These are phyloP conservation scores for Fusarium duplospermum DNA, from an alignment of 2,329 filamentous ascomycete species.

Conservation along the genomic window DNA sequence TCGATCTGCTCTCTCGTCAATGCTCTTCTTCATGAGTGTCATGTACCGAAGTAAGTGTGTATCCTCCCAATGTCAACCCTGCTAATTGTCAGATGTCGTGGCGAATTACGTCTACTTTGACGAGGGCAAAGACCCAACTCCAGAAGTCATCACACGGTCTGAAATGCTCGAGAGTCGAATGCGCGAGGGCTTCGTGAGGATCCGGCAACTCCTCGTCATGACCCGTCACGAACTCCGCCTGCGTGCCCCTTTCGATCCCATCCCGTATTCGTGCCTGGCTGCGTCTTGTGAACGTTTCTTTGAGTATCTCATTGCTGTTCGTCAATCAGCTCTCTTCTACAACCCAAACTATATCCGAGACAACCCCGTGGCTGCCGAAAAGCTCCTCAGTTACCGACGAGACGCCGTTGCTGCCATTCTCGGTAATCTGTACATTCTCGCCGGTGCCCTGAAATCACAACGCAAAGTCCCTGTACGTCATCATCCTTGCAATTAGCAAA, in stretches of 20 bases:
- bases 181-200: conserved; percentile 69
- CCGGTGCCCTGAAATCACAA: conserved; percentile 64
- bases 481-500: neutral
- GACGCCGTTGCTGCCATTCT: conserved; percentile 69
- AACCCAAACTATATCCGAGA: conserved; percentile 64
- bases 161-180: conserved; percentile 69
- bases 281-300: conserved; percentile 69
- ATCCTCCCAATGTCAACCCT: neutral
- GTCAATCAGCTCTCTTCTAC: conserved; percentile 69
- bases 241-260: conserved; percentile 66
- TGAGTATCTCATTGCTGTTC: conserved; percentile 67
- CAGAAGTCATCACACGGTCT: conserved; percentile 62
- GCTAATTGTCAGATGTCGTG: conserved; percentile 55
- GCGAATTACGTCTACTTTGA: conserved; percentile 70
- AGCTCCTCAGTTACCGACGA: conserved; percentile 62
- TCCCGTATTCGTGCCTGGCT: conserved; percentile 67
- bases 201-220: conserved; percentile 66
- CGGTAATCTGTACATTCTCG: conserved; percentile 68
- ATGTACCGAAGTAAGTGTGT: conserved; percentile 62
- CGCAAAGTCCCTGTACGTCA: conserved; percentile 60
- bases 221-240: conserved; percentile 70
- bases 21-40: conserved; percentile 69
- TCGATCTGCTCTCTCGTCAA: conserved; percentile 64
- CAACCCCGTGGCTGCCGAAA: conserved; percentile 60
- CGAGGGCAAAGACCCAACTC: conserved; percentile 62